phyloP scores from a whole-genome alignment of 2,329 filamentous ascomycete genomes.

The Tolypocladium ovalisporum region DNA sequence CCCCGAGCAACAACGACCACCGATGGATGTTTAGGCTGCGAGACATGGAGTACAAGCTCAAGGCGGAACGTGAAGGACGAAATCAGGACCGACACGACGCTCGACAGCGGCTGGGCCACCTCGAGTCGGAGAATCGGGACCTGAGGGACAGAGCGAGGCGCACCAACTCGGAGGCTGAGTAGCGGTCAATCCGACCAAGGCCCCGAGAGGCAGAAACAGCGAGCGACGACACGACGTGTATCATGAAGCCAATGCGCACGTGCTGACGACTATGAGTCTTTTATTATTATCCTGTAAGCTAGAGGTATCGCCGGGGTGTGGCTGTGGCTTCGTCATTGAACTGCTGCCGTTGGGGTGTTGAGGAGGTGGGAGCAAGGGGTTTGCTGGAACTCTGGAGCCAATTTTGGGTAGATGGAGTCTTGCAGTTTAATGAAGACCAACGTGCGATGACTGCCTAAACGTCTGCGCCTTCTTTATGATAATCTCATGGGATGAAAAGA shows the following conservation, averaged over 20 bases:
- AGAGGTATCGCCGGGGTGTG: neutral
- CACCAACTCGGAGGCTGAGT: conserved; percentile 14
- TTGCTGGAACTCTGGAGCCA: neutral
- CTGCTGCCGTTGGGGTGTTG: neutral
- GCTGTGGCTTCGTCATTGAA: neutral
- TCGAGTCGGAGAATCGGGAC: conserved; percentile 63
- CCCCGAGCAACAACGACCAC: conserved; percentile 40
- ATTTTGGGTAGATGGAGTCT: neutral
- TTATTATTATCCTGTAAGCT: neutral
- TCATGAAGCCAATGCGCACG: neutral
- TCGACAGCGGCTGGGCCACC: conserved; percentile 65
- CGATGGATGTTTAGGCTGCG: conserved; percentile 78
- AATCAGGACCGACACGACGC: conserved; percentile 78
- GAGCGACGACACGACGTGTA: neutral
- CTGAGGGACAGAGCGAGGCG: conserved; percentile 50
- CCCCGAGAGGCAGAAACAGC: neutral
- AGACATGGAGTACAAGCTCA: conserved; percentile 80
- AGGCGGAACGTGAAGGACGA: conserved; percentile 79
- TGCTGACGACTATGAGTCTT: neutral
- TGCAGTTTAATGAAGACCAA: neutral
- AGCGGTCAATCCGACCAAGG: neutral
- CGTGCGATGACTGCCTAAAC: neutral
- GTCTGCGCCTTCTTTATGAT: neutral
- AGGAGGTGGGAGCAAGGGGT: neutral
- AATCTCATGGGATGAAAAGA: neutral